These are phyloP conservation scores for Allium sativum DNA, from an alignment of 106 monocot genomes.

Conservation along the genomic window DNA sequence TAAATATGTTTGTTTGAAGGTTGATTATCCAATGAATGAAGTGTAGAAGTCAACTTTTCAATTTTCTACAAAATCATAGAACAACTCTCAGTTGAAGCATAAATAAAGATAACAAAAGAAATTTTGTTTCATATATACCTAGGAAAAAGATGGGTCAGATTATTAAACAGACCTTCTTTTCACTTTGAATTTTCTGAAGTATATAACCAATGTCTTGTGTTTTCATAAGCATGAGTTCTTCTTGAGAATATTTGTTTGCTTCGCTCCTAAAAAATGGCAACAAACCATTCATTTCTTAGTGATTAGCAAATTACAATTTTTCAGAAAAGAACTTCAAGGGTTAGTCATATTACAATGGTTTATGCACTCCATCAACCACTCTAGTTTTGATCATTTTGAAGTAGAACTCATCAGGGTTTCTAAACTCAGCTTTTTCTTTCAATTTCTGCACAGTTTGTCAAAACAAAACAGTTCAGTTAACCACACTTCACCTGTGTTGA, in stretches of 20 bases:
- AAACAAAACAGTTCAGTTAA: neutral
- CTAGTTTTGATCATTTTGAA: slow-evolving; percentile 88
- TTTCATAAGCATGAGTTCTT: slow-evolving; percentile 87
- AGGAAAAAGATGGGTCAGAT: neutral
- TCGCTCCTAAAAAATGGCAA: slow-evolving; percentile 40
- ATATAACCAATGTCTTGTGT: slow-evolving; percentile 87
- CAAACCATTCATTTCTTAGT: neutral
- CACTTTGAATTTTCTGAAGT: slow-evolving; percentile 79
- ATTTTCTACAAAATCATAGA: slow-evolving; percentile 54
- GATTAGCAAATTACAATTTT: neutral
- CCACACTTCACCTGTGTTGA: neutral
- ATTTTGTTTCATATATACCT: slow-evolving; percentile 1
- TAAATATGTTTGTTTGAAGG: slow-evolving; percentile 64
- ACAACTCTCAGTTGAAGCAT: neutral
- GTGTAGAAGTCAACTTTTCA: slow-evolving; percentile 52
- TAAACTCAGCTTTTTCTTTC: slow-evolving; percentile 69
- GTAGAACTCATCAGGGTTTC: slow-evolving; percentile 94
- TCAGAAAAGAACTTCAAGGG: too few species aligned
- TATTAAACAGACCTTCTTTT: slow-evolving; percentile 54
- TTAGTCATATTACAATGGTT: slow-evolving; percentile 6
- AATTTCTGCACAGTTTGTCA: slow-evolving; percentile 35
- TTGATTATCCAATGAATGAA: slow-evolving; percentile 57
- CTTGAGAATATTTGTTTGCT: slow-evolving; percentile 65
- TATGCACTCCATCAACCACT: slow-evolving; percentile 62
- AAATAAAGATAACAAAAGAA: neutral